Base-by-base conservation (phyloP, 306 rosid genomes). In the Vachellia pachyceras region DNA sequence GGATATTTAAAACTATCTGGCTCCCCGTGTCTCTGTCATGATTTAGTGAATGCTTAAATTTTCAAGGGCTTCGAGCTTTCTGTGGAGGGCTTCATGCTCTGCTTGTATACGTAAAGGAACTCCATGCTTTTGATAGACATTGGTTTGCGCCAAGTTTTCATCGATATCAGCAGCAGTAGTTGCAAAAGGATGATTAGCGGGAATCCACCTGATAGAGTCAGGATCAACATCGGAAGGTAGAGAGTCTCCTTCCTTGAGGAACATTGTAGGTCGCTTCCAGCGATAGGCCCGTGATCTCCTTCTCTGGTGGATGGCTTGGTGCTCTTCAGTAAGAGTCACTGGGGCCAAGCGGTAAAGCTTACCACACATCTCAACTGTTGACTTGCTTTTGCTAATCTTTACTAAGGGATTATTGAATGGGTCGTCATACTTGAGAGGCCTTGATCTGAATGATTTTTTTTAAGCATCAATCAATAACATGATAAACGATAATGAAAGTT, bases 101-200 rank as follows among this genome's bases (percentile, higher is more conserved):
- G 97, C 99, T 81, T 89, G 85, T 72, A 95, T 89, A 66, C 98
- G 97, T 75, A 83, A 95, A 33, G 99, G 99, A 89, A 95, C 98
- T 70, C 99, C 99, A 41, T 85, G 89, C 86, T 95, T 90, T 85
- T 95, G 99, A 70, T 86, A 77, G 70, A 95, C 97, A 83, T 95
- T 93, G 72, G 83, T 91, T 65, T 93, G 99, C 17, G 99, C 99
- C 49, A 93, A 78, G 82, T 90, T 88, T 84, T 95, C 98, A 55
- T 90, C 98, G 70, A 95, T 88, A 77, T 93, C 99, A 57, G 87
- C 83, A 57, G 90, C 89, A 12, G 98, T 93, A 61, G 98, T 93
- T 77, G 98, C 99, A 84, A 95, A 95, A 75, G 98, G 98, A 81
- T 95, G 99, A 78, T 95, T 95, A 0, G 93, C 91, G 33, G 99